A percentile compares a stretch with the other conserved stretches of the same genome.
phyloP scores from a whole-genome alignment of 2,329 filamentous ascomycete genomes.

The Colletotrichum zoysiae region DNA sequence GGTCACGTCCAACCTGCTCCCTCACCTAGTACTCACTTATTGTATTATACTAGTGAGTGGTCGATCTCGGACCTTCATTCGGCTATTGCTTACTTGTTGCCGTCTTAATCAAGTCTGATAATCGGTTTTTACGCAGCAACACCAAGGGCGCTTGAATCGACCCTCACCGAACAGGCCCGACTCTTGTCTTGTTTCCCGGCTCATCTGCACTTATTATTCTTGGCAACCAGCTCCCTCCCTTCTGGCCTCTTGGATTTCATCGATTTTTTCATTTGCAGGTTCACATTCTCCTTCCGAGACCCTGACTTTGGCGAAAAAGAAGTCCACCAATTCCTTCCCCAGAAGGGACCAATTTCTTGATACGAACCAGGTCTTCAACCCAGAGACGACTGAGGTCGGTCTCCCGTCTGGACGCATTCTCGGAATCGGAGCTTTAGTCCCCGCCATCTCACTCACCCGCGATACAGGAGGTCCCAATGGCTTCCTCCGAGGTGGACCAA shows the following conservation, averaged over 20 bases:
- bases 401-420: background rate
- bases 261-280: background rate
- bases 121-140: constrained; percentile 1
- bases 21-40: constrained; percentile 20
- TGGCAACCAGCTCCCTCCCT: background rate
- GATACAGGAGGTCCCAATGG: constrained; percentile 71
- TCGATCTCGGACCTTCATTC: background rate
- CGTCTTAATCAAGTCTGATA: constrained; percentile 14
- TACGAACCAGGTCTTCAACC: background rate
- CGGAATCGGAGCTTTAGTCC: background rate
- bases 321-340: background rate
- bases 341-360: background rate
- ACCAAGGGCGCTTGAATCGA: background rate
- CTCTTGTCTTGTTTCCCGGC: background rate
- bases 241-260: background rate
- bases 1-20: background rate
- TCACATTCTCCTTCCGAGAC: background rate
- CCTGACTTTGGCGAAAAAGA: background rate
- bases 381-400: background rate
- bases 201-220: background rate
- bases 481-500: constrained; percentile 96
- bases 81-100: constrained; percentile 3
- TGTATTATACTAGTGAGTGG: constrained; percentile 36
- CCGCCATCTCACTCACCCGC: background rate
- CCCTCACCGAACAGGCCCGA: background rate